phyloP scores from a whole-genome alignment of 768 basidiomycete species.

The Pholiota molesta region DNA sequence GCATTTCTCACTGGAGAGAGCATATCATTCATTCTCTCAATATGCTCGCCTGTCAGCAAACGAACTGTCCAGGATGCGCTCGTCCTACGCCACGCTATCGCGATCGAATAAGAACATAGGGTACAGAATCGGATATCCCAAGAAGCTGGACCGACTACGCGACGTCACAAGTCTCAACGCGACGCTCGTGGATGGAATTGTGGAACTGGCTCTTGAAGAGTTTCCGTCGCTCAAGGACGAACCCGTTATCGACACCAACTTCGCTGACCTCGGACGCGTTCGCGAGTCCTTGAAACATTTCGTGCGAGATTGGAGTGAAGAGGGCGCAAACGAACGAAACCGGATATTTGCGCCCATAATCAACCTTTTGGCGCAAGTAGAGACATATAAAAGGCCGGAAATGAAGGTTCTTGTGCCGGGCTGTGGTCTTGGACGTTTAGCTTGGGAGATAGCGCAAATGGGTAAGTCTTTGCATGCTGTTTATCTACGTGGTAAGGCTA shows the following conservation, averaged over 20 bases:
- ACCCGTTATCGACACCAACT: conserved; percentile 15
- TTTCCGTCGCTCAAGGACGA: conserved; percentile 22
- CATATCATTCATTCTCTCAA: conserved; percentile 44
- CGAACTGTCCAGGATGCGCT: conserved; percentile 45
- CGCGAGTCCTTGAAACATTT: conserved; percentile 69
- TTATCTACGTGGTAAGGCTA: background rate
- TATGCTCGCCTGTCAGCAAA: conserved; percentile 44
- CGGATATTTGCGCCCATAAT: conserved; percentile 61
- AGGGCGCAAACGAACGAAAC: conserved; percentile 55
- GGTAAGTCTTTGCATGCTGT: conserved; percentile 37
- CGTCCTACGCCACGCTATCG: conserved; percentile 45
- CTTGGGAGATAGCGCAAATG: conserved; percentile 67
- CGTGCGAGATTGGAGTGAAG: conserved; percentile 69
- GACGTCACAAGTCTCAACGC: conserved; percentile 43
- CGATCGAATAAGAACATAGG: conserved; percentile 52
- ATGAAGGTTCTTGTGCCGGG: conserved; percentile 64
- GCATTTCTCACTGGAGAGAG: conserved; percentile 48
- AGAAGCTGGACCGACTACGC: conserved; percentile 50
- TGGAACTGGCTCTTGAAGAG: conserved; percentile 29
- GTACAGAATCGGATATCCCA: conserved; percentile 54
- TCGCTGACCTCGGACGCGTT: conserved; percentile 50
- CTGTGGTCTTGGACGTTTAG: conserved; percentile 62
- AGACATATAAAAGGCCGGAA: conserved; percentile 26
- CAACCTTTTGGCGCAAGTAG: conserved; percentile 40
- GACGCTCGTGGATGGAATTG: conserved; percentile 42